A percentile compares a stretch with the other conserved stretches of the same genome.
phyloP scores from a whole-genome alignment of 2,329 filamentous ascomycete genomes.

The Alternaria sp. region DNA sequence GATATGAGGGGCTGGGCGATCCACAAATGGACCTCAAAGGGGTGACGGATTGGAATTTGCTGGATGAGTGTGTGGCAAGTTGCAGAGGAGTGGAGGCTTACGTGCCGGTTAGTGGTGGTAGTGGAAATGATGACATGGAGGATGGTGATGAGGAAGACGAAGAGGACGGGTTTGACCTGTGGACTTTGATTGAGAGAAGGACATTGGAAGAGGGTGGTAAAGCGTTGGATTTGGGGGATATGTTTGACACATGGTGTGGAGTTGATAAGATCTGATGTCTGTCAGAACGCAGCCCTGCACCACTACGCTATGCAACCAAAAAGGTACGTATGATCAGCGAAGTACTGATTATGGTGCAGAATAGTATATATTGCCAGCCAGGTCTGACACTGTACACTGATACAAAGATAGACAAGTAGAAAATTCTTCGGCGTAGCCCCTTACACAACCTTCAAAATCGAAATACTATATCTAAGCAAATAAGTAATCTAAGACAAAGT shows the following conservation, averaged over 20 bases:
- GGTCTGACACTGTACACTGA: too few relatives aligned
- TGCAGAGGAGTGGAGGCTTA: slow-evolving; percentile 25
- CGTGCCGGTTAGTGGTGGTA: slow-evolving; percentile 10
- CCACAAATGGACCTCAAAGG: slow-evolving; percentile 6
- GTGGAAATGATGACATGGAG: neutral
- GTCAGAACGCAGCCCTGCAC: too few relatives aligned
- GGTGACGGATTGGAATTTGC: slow-evolving; percentile 9
- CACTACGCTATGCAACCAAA: too few relatives aligned
- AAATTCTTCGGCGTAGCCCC: too few relatives aligned
- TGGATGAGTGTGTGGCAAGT: slow-evolving; percentile 32
- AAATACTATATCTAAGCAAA: too few relatives aligned
- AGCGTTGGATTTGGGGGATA: slow-evolving; percentile 2
- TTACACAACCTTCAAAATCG: too few relatives aligned
- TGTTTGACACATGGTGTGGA: slow-evolving; percentile 25
- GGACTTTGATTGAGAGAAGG: slow-evolving; percentile 20
- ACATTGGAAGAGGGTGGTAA: neutral
- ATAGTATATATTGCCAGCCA: too few relatives aligned
- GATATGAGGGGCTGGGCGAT: slow-evolving; percentile 23
- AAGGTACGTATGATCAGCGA: too few relatives aligned
- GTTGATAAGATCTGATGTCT: neutral
- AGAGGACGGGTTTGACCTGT: slow-evolving; percentile 30
- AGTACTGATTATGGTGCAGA: too few relatives aligned
- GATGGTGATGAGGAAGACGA: slow-evolving; percentile 9
- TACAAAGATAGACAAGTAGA: too few relatives aligned
- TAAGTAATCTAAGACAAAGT: too few relatives aligned